These are phyloP conservation scores for Lasiodiplodia citricola DNA, from an alignment of 2,329 filamentous ascomycete species.

Conservation along the genomic window DNA sequence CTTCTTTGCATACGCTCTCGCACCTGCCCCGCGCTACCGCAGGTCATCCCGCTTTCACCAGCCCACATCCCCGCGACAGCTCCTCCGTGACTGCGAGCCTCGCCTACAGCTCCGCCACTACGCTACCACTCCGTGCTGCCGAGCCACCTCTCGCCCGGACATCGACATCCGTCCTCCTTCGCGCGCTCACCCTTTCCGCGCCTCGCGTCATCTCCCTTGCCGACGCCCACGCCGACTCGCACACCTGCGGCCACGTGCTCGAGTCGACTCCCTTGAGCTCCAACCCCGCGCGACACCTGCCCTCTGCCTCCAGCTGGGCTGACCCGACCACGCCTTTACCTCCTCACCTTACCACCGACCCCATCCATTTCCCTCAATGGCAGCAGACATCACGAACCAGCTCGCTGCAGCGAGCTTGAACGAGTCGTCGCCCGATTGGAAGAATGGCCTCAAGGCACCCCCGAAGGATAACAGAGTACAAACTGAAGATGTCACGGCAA, in stretches of 20 bases:
- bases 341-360: background rate
- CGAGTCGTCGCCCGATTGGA: constrained; percentile 70
- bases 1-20: constrained; percentile 13
- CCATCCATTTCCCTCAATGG: constrained; percentile 42
- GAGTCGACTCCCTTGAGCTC: constrained; percentile 15
- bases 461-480: constrained; percentile 77
- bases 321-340: constrained; percentile 8
- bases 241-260: constrained; percentile 16
- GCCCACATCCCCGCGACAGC: constrained; percentile 4
- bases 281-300: constrained; percentile 12
- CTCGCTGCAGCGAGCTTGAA: constrained; percentile 61
- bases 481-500: constrained; percentile 97
- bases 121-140: constrained; percentile 3
- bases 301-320: constrained; percentile 1
- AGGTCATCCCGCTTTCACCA: background rate
- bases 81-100: constrained; percentile 8
- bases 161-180: background rate
- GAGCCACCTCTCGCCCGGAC: background rate
- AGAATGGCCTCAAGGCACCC: constrained; percentile 73
- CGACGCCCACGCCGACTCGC: constrained; percentile 16
- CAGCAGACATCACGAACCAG: constrained; percentile 60
- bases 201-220: constrained; percentile 9
- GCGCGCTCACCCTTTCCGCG: background rate
- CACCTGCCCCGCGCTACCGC: constrained; percentile 14
- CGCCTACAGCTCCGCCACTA: constrained; percentile 9